These are phyloP conservation scores for Xerocomus potaroensis DNA, from an alignment of 768 basidiomycete species.

Conservation along the genomic window DNA sequence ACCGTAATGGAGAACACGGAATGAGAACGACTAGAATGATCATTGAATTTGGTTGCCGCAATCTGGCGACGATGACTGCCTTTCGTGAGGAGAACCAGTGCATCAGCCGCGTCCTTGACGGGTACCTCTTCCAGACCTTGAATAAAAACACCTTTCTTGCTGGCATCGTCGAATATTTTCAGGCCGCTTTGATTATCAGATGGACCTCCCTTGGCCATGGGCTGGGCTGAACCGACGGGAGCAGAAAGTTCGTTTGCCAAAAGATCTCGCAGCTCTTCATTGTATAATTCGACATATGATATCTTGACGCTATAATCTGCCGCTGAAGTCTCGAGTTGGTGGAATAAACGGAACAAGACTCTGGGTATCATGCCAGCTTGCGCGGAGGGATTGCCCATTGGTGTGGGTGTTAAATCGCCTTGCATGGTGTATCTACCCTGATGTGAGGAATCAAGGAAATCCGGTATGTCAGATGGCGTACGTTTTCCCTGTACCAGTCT, in stretches of 20 bases:
- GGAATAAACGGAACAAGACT: slow-evolving; percentile 86
- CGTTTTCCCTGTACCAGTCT: slow-evolving; percentile 99
- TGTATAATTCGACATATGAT: slow-evolving; percentile 94
- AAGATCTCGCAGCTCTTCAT: slow-evolving; percentile 96
- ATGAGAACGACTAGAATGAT: slow-evolving; percentile 95
- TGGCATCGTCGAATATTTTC: slow-evolving; percentile 91
- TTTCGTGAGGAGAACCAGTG: slow-evolving; percentile 77
- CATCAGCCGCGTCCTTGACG: slow-evolving; percentile 80
- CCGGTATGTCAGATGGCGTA: slow-evolving; percentile 39
- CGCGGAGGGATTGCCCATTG: slow-evolving; percentile 81
- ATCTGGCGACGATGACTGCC: slow-evolving; percentile 90
- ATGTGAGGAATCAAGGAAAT: slow-evolving; percentile 10
- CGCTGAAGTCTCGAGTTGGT: slow-evolving; percentile 71
- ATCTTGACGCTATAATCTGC: slow-evolving; percentile 90
- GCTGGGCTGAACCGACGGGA: slow-evolving; percentile 63
- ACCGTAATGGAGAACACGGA: slow-evolving; percentile 97
- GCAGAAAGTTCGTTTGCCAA: slow-evolving; percentile 73
- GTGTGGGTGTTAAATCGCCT: slow-evolving; percentile 80
- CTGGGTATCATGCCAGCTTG: slow-evolving; percentile 97
- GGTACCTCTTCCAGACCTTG: slow-evolving; percentile 90
- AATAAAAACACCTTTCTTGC: slow-evolving; percentile 86
- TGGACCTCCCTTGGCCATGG: slow-evolving; percentile 62
- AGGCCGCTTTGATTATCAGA: slow-evolving; percentile 58
- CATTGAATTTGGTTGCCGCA: slow-evolving; percentile 96
- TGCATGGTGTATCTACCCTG: slow-evolving; percentile 89